These are phyloP conservation scores for Colletotrichum truncatum DNA, from an alignment of 2,329 filamentous ascomycete genomes.

Conservation along the genomic window DNA sequence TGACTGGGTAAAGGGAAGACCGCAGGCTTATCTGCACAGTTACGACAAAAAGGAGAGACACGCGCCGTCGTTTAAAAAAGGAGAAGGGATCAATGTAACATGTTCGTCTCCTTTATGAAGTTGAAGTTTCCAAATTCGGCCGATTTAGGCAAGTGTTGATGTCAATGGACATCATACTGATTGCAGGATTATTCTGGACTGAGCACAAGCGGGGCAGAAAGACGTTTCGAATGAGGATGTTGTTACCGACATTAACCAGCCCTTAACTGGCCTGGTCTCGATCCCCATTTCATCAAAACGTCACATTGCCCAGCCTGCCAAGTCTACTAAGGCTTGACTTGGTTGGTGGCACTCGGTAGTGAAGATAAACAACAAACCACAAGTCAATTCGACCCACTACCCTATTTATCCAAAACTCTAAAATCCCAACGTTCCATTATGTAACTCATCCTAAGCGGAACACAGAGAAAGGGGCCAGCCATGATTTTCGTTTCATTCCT, in stretches of 20 bases:
- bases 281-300: background rate
- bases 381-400: constrained; percentile 4
- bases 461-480: background rate
- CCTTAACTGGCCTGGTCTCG: background rate
- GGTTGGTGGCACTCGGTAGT: background rate
- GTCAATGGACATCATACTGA: background rate
- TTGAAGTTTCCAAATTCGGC: background rate
- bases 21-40: no score
- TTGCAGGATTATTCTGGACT: background rate
- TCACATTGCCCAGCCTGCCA: background rate
- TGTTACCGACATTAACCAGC: background rate
- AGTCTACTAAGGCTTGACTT: background rate
- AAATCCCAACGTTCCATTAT: background rate
- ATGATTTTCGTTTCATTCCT: background rate
- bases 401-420: constrained; percentile 18
- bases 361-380: constrained; percentile 15
- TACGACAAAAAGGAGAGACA: no score
- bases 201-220: background rate
- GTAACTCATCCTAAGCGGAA: background rate
- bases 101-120: background rate
- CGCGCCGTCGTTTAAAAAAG: no score
- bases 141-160: background rate
- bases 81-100: no score
- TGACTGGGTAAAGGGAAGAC: background rate
- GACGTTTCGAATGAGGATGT: background rate